These are phyloP conservation scores for Aegilops sharonensis DNA, from an alignment of 176 grass and related monocot species.

Conservation along the genomic window DNA sequence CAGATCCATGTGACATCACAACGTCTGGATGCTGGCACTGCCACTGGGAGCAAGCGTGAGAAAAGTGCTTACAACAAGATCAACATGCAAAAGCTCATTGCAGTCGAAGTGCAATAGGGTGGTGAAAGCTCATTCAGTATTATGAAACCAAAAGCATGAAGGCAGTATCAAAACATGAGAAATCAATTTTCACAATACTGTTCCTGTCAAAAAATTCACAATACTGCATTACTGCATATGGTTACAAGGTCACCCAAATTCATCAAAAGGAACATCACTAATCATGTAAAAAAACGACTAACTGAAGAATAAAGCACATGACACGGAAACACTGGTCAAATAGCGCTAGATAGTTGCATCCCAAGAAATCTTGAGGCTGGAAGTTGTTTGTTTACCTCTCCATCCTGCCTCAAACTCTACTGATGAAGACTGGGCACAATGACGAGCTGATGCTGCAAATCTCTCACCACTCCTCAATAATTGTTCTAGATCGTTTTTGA, in stretches of 20 bases:
- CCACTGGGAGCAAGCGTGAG: not conserved
- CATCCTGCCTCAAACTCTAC: constrained; percentile 54
- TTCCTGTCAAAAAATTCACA: not conserved
- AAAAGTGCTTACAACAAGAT: not conserved
- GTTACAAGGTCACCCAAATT: not conserved
- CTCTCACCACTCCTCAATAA: constrained; percentile 46
- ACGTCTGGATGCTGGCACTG: no score
- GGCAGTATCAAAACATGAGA: not conserved
- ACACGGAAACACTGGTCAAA: not conserved
- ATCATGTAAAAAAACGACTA: not conserved
- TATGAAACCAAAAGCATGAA: not conserved
- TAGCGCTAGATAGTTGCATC: not conserved
- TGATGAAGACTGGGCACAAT: constrained; percentile 50
- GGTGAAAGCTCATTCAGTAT: not conserved
- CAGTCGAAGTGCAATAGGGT: not conserved
- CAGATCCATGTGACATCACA: no score
- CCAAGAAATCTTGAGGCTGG: not conserved
- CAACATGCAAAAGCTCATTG: not conserved
- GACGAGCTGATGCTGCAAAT: constrained; percentile 58
- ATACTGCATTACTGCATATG: not conserved
- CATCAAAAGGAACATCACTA: not conserved
- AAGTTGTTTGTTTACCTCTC: constrained; percentile 46
- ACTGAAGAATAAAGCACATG: not conserved
- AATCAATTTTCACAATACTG: not conserved
- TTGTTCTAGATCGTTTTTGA: constrained; percentile 67